Evolutionary conservation across 2,329 filamentous ascomycete species (phyloP), one percentile per base, ranked within the genome.

Genomic region (Talaromyces sp.): DNA sequence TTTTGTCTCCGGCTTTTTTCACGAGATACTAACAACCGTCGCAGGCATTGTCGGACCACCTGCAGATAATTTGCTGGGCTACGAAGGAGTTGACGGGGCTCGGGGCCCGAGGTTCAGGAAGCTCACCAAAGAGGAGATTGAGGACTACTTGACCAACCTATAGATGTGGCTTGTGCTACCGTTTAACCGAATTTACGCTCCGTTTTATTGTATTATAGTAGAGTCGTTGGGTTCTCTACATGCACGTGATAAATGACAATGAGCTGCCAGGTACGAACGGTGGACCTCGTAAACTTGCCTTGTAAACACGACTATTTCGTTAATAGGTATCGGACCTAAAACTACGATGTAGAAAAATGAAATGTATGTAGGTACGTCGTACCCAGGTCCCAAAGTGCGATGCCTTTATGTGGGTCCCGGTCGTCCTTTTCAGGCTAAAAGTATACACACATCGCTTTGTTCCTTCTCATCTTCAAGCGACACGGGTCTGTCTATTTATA

Each of bases 111-210:
- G 77, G 49, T 76, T 80, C 67, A 72, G 77, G 64, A 78, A 96
- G 85, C 82, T 99, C 78, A 96, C 86, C 71, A 92, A 96, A 72
- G 92, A 96, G 80, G 95, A 99, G 82, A 98, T 99, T 73, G 95
- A 99, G 83, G 95, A 99, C 78, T 99, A 99, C 82, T 82, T 99
- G 78, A 98, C 95, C 77, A 98, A 96, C 85, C 87, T 99, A 85
- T 98, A 85, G 87, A 69, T 64, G 68, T 65, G 61, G 57, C 47
- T 66, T 65, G 55, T 61, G 55, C 52, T 51, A 58, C 61, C 42
- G 49, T 61, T 53, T 61, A 62, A 59, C 57, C 58, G 58, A 62
- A 56, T 65, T 62, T 57, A 64, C 57, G 51, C 61, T 61, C 55
- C 60, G 65, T 58, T 53, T 62, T 64, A 64, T 65, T 68, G 65